Conservation (phyloP, 768 basidiomycete genomes). For the Tubosaeta sp. region DNA sequence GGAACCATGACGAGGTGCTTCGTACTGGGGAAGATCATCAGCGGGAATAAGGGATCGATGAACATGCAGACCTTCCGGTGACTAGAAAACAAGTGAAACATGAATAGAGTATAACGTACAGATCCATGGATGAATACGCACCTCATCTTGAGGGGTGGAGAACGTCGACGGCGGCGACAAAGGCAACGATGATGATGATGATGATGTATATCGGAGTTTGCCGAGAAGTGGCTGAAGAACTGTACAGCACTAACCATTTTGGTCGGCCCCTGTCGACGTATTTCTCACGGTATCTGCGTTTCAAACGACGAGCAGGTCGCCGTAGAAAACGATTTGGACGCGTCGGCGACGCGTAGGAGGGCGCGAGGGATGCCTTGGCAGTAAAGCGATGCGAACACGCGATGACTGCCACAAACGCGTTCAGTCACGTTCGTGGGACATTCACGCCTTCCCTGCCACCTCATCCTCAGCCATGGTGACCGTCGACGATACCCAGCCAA, state of each 20-base stretch:
- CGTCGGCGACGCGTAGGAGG: slow-evolving; percentile 7
- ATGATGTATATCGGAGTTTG: slow-evolving; percentile 19
- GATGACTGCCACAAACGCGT: slow-evolving; percentile 32
- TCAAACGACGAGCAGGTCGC: not conserved
- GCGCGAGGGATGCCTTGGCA: not conserved
- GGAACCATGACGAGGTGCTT: slow-evolving; percentile 98
- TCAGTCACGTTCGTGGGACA: slow-evolving; percentile 31
- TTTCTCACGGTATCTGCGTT: slow-evolving; percentile 6
- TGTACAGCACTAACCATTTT: slow-evolving; percentile 25
- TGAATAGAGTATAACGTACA: not conserved
- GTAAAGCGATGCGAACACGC: slow-evolving; percentile 17
- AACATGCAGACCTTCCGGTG: slow-evolving; percentile 72
- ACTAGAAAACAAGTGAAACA: slow-evolving; percentile 37
- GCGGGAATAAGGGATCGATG: slow-evolving; percentile 19
- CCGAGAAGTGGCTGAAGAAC: slow-evolving; percentile 30
- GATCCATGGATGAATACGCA: slow-evolving; percentile 28
- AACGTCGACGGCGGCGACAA: slow-evolving; percentile 17
- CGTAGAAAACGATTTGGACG: slow-evolving; percentile 1
- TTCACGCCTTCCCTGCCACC: slow-evolving; percentile 16
- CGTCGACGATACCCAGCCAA: slow-evolving; percentile 1
- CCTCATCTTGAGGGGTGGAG: slow-evolving; percentile 55
- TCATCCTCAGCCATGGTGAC: slow-evolving; percentile 6
- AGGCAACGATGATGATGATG: slow-evolving; percentile 1
- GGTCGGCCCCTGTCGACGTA: slow-evolving; percentile 14
- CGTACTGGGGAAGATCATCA: slow-evolving; percentile 58